Conservation (phyloP, 805 yeast species). For the Naumovozyma castellii region DNA sequence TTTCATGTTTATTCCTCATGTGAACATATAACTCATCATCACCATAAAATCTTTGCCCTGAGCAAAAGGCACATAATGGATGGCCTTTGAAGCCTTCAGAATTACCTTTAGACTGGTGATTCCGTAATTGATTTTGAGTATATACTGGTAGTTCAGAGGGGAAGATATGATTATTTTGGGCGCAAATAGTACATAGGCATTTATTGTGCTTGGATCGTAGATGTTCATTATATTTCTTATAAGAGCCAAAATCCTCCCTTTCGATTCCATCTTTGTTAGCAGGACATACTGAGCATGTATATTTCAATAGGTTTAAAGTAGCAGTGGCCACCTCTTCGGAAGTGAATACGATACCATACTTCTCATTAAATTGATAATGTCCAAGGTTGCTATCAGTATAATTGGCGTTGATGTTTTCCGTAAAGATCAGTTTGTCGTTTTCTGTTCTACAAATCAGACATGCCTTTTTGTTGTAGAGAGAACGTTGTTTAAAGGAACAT, state of each 20-base stretch:
- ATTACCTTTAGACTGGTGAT: conserved; percentile 70
- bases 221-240: conserved; percentile 58
- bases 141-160: conserved; percentile 58
- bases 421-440: conserved; percentile 46
- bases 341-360: conserved; percentile 53
- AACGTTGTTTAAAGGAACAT: conserved; percentile 78
- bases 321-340: conserved; percentile 37
- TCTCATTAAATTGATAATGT: conserved; percentile 16
- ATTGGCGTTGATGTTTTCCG: conserved; percentile 35
- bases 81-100: conserved; percentile 72
- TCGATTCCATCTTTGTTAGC: conserved; percentile 12
- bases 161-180: conserved; percentile 64
- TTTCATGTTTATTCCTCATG: conserved; percentile 74
- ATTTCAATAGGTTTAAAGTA: conserved; percentile 44
- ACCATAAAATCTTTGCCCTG: conserved; percentile 67
- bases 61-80: conserved; percentile 79
- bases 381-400: conserved; percentile 27
- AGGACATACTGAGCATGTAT: conserved; percentile 46
- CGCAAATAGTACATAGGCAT: conserved; percentile 67
- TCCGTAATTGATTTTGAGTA: conserved; percentile 50
- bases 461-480: conserved; percentile 57
- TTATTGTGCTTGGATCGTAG: conserved; percentile 52
- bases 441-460: conserved; percentile 84
- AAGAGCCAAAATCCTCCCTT: conserved; percentile 34
- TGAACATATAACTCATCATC: conserved; percentile 80